These are phyloP conservation scores for Mallotus japonicus DNA, from an alignment of 441 rosid species.

Conservation along the genomic window DNA sequence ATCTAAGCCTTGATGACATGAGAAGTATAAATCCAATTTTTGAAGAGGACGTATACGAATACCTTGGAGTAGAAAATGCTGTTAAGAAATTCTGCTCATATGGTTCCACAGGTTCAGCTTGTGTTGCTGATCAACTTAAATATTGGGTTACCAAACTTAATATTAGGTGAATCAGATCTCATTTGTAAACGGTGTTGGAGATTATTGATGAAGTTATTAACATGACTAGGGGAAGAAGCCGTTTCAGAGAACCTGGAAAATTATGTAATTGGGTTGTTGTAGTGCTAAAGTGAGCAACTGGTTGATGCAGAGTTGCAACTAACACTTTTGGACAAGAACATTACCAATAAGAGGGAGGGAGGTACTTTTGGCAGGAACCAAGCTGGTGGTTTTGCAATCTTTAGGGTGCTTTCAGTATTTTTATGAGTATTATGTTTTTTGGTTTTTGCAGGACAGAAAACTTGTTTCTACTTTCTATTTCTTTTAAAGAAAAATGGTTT, in stretches of 20 bases:
- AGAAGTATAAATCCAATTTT: constrained; percentile 57
- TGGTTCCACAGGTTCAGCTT: constrained; percentile 78
- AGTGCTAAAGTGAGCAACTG: neutral
- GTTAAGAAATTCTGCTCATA: constrained; percentile 77
- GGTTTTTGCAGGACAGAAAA: too few species aligned
- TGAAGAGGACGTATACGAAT: constrained; percentile 73
- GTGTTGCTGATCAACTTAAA: constrained; percentile 64
- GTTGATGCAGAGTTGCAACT: neutral
- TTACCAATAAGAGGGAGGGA: neutral
- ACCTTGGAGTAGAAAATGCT: constrained; percentile 81
- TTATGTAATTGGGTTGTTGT: neutral
- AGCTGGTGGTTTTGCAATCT: neutral
- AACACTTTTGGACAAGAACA: neutral
- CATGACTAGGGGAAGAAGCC: neutral
- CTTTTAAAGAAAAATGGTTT: too few species aligned
- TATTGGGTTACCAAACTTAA: constrained; percentile 67
- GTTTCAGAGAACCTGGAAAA: neutral
- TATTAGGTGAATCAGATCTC: constrained; percentile 26
- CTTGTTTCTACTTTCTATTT: too few species aligned
- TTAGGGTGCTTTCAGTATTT: too few species aligned
- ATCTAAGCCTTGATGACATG: constrained; percentile 69
- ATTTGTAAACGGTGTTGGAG: neutral
- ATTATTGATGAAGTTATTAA: neutral
- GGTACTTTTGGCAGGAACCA: neutral
- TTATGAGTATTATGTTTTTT: too few species aligned